Evolutionary conservation across 495 filamentous ascomycete species (phyloP).

Genomic region (Xylona heveae): DNA sequence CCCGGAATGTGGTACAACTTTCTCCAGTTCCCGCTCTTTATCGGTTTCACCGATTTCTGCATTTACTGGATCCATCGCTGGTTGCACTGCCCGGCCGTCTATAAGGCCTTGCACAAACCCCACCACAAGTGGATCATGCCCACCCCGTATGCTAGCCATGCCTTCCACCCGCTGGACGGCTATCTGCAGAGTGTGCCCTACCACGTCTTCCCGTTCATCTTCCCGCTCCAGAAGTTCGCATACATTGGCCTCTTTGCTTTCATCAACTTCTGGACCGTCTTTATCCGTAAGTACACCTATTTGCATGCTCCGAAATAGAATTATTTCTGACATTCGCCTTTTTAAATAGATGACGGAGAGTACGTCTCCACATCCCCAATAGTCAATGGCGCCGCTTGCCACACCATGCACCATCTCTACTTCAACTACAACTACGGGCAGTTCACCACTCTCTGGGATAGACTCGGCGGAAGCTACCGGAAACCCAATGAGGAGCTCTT

Average conservation of each 20-base stretch:
- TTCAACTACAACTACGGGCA: conserved; percentile 99
- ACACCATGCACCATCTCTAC: conserved; percentile 93
- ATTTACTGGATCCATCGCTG: conserved; percentile 94
- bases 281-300: conserved; percentile 37
- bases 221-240: conserved; percentile 80
- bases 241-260: conserved; percentile 75
- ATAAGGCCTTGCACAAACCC: conserved; percentile 83
- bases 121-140: conserved; percentile 99
- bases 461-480: conserved; percentile 72
- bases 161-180: conserved; percentile 90
- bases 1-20: conserved; percentile 58
- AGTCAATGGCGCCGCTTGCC: conserved; percentile 89
- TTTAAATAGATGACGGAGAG: conserved; percentile 55
- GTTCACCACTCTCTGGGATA: conserved; percentile 90
- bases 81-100: conserved; percentile 63
- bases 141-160: conserved; percentile 76
- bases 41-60: conserved; percentile 77
- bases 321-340: not conserved
- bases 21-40: conserved; percentile 79
- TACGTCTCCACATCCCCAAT: conserved; percentile 74
- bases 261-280: conserved; percentile 92
- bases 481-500: conserved; percentile 78
- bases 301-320: not conserved
- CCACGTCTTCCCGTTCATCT: conserved; percentile 82
- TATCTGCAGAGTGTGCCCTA: conserved; percentile 85